A percentile compares a stretch with the other conserved stretches of the same genome.
phyloP scores from a whole-genome alignment of 768 basidiomycete species.

The Mycena pura region DNA sequence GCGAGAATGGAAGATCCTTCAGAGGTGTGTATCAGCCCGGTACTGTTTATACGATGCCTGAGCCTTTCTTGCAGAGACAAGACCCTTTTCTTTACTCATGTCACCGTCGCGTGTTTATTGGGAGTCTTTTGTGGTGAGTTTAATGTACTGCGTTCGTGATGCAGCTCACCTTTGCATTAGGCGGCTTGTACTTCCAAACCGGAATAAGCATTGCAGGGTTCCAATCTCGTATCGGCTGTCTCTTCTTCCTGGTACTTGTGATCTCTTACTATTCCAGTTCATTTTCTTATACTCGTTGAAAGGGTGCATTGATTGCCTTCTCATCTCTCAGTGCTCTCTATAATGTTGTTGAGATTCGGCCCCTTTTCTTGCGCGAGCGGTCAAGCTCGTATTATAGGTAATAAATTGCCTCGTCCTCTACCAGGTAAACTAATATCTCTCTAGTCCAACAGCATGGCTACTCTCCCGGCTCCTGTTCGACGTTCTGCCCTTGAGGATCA shows the following conservation, averaged over 20 bases:
- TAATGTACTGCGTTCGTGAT: background rate
- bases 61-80: constrained; percentile 65
- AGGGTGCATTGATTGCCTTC: constrained; percentile 93
- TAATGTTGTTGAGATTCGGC: constrained; percentile 83
- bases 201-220: constrained; percentile 87
- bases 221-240: constrained; percentile 89
- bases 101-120: constrained; percentile 69
- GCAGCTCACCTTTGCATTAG: constrained; percentile 39
- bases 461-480: constrained; percentile 90
- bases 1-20: constrained; percentile 85
- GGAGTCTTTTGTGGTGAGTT: constrained; percentile 85
- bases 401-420: constrained; percentile 11
- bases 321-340: constrained; percentile 89
- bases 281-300: constrained; percentile 12
- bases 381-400: constrained; percentile 87
- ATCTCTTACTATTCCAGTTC: background rate
- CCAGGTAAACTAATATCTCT: background rate
- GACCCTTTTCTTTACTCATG: constrained; percentile 81
- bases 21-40: constrained; percentile 52
- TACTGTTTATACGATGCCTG: background rate
- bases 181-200: constrained; percentile 87
- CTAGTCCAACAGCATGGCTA: constrained; percentile 88
- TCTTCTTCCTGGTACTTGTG: constrained; percentile 84
- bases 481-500: constrained; percentile 84
- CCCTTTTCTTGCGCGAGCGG: constrained; percentile 90